These are phyloP conservation scores for Neonothopanus nambi DNA, from an alignment of 1,284 basidiomycete genomes.

Conservation along the genomic window DNA sequence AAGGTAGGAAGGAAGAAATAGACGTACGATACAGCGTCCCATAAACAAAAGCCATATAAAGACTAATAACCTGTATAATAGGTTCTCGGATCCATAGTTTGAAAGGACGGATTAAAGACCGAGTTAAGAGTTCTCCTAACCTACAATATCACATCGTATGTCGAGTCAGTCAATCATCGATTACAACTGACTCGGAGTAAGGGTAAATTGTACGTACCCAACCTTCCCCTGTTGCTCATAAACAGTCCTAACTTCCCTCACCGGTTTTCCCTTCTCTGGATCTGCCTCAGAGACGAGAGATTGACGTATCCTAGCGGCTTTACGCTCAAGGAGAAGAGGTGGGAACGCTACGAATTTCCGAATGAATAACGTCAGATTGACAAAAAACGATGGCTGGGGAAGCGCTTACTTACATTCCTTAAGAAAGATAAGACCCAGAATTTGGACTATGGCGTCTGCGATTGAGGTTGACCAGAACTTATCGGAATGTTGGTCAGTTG, in stretches of 20 bases:
- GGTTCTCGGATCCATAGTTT: slow-evolving; percentile 37
- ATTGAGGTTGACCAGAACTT: slow-evolving; percentile 32
- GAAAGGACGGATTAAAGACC: slow-evolving; percentile 35
- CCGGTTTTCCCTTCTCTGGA: slow-evolving; percentile 24
- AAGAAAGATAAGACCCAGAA: slow-evolving; percentile 29
- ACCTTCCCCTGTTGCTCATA: slow-evolving; percentile 25
- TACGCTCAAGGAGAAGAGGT: slow-evolving; percentile 30
- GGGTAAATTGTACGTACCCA: not conserved
- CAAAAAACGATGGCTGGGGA: too few relatives aligned
- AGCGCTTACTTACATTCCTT: not conserved
- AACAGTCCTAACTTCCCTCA: slow-evolving; percentile 25
- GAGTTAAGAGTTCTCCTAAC: slow-evolving; percentile 23
- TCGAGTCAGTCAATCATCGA: not conserved
- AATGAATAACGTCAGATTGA: too few relatives aligned
- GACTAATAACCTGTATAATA: slow-evolving; percentile 37
- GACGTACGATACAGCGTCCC: slow-evolving; percentile 43
- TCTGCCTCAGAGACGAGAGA: slow-evolving; percentile 24
- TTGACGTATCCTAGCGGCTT: slow-evolving; percentile 31
- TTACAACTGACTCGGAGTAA: too few relatives aligned
- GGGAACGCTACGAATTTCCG: slow-evolving; percentile 5
- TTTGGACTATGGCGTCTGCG: slow-evolving; percentile 30
- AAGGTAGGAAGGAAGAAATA: too few relatives aligned
- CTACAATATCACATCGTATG: not conserved
- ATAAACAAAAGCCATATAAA: slow-evolving; percentile 42
- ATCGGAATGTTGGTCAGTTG: too few relatives aligned